Evolutionary conservation across 768 basidiomycete species (phyloP), one percentile per base, ranked within the genome.

Genomic region (Paxillus rubicundulus): DNA sequence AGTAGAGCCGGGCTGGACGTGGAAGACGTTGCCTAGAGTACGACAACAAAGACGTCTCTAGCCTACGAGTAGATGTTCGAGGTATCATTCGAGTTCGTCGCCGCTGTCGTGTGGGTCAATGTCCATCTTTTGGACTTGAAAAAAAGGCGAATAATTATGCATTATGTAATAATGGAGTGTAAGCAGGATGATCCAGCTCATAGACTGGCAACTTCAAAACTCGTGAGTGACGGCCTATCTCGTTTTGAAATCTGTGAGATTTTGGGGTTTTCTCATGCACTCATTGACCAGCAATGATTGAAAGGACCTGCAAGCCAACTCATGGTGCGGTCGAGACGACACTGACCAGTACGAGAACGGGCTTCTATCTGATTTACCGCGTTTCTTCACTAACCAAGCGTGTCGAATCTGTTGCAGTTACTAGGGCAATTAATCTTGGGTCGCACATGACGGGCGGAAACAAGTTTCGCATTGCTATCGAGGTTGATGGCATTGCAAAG

Each of bases 1-100:
- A 86, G 67, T 85, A 87, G 41, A 85, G 76, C 57, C 86, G 82
- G 38, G 84, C 82, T 47, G 86, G 84, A 45, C 86, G 80, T 20
- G 84, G 84, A 51, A 88, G 82, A 59, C 74, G 63, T 66, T 87
- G 85, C 24, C 86, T 77, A 64, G 86, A 72, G 70, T 67, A 86
- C 72, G 78, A 79, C 78, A 82, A 58, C 58, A 74, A 73, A 74
- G 77, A 70, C 64, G 72, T 73, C 65, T 67, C 67, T 37, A 67
- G 18, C 21, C 17, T 61, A 44, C 52, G 66, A 41, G 66, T 17
- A 56, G 69, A 57, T 4, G 54, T 55, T 45, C 70, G 66, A 61
- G 63, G 60, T 58, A 72, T 53, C 68, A 71, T 70, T 45, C 45
- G 20, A 30, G 36, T 52, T 49, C 36, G 50, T 18, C 45, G 48